These are phyloP conservation scores for Hymenochaete sp. DNA, from an alignment of 1,284 basidiomycete genomes.

Conservation along the genomic window DNA sequence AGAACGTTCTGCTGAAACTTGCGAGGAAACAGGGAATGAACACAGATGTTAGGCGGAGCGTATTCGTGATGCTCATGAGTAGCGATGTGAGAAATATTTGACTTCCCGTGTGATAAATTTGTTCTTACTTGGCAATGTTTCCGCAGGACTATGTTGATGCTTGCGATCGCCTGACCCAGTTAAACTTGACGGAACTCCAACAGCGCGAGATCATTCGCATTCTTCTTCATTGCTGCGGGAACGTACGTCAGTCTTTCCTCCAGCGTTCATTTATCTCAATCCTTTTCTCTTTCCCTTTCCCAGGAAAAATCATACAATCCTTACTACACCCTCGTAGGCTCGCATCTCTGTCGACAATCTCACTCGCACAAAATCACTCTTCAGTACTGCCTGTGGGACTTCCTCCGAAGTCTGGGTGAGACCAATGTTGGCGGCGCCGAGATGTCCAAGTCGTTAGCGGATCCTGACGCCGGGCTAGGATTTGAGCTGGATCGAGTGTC, in stretches of 20 bases:
- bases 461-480: constrained; percentile 26
- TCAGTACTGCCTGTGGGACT: constrained; percentile 97
- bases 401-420: constrained; percentile 87
- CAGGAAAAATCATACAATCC: constrained; percentile 93
- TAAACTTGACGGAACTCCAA: constrained; percentile 83
- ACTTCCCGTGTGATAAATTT: not conserved
- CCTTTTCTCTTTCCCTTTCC: not conserved
- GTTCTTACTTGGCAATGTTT: constrained; percentile 3
- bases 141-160: constrained; percentile 88
- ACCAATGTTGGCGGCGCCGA: constrained; percentile 73
- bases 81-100: constrained; percentile 58
- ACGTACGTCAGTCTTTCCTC: constrained; percentile 44
- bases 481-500: constrained; percentile 53
- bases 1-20: constrained; percentile 60
- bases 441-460: constrained; percentile 55
- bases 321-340: constrained; percentile 85
- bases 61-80: constrained; percentile 92
- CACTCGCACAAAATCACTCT: constrained; percentile 87
- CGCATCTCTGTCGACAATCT: constrained; percentile 63
- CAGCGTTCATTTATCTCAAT: not conserved
- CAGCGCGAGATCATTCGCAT: constrained; percentile 93
- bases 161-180: constrained; percentile 74
- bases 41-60: constrained; percentile 84
- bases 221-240: constrained; percentile 86
- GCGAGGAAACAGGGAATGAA: constrained; percentile 98